Evolutionary conservation across 2,329 filamentous ascomycete genomes (phyloP).

Genomic region (Fusarium tanahbumbuense): DNA sequence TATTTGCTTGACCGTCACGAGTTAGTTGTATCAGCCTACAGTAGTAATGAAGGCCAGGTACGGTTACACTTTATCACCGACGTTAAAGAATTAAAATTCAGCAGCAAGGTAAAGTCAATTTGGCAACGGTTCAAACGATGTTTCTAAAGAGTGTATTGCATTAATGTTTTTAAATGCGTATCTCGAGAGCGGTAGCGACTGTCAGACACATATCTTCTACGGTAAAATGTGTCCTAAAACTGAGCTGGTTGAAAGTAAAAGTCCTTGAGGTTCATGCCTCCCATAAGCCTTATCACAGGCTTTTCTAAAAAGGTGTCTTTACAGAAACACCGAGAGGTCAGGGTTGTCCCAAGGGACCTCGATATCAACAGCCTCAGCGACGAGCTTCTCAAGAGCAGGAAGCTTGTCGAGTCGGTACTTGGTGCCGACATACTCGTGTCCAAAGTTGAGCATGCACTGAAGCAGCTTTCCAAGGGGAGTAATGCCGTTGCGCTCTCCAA

Average conservation of each 20-base stretch:
- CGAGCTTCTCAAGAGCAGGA: constrained; percentile 87
- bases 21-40: background rate
- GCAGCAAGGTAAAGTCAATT: background rate
- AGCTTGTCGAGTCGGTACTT: constrained; percentile 94
- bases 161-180: background rate
- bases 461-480: constrained; percentile 62
- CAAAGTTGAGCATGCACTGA: constrained; percentile 46
- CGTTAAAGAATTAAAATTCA: background rate
- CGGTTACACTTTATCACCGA: fast-evolving
- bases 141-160: background rate
- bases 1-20: background rate
- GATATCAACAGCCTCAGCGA: constrained; percentile 70
- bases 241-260: constrained; percentile 17
- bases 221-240: constrained; percentile 9
- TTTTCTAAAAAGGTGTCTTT: background rate
- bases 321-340: constrained; percentile 7
- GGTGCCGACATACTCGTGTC: constrained; percentile 83
- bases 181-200: constrained; percentile 1
- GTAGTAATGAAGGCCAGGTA: fast-evolving
- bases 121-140: background rate
- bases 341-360: constrained; percentile 33
- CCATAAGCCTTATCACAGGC: constrained; percentile 11
- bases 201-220: constrained; percentile 11
- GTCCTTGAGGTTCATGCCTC: constrained; percentile 9
- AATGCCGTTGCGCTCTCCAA: constrained; percentile 70